Evolutionary conservation across 345 rosid species (phyloP), one percentile per base, ranked within the genome.

Genomic region (Crucihimalaya himalaica): DNA sequence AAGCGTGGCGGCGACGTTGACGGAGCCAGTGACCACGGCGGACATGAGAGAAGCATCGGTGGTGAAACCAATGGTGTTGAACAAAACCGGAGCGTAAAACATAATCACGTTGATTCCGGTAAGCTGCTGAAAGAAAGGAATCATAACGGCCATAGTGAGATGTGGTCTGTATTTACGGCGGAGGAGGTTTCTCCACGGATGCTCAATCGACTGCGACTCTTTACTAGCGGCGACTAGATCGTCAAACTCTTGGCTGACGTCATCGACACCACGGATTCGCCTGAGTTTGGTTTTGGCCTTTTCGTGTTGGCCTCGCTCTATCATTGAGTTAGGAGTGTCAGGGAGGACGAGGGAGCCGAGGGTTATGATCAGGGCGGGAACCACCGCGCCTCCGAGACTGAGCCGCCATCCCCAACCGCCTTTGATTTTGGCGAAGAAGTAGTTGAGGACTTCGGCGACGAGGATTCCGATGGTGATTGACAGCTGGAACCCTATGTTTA

Each of bases 381-480:
- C 99, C 84, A 95, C 82, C 10, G 98, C 99, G 1, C 99, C 98
- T 0, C 99, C 99, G 15, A 95, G 79, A 40, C 99, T 92, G 79
- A 95, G 63, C 42, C 99, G 61, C 99, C 99, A 95, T 28, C 99
- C 98, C 97, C 93, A 89, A 0, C 95, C 92, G 19, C 92, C 90
- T 32, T 87, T 62, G 63, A 95, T 89, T 71, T 92, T 89, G 12
- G 83, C 81, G n/a, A 95, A 95, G 86, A 88, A 92, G 59, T 86
- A 95, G 68, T 92, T 95, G 64, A 89, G 60, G 6, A 92, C 85
- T 58, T 87, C 89, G 73, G 99, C 98, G 5, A 90, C 70, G 0
- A 95, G 85, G 57, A 92, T 95, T 1, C 98, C 99, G 29, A 92
- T 27, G 10, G 99, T 95, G 80, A 95, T 95, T 2, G 98, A 92